These are phyloP conservation scores for Suillus americanus DNA, from an alignment of 768 basidiomycete genomes.

Conservation along the genomic window DNA sequence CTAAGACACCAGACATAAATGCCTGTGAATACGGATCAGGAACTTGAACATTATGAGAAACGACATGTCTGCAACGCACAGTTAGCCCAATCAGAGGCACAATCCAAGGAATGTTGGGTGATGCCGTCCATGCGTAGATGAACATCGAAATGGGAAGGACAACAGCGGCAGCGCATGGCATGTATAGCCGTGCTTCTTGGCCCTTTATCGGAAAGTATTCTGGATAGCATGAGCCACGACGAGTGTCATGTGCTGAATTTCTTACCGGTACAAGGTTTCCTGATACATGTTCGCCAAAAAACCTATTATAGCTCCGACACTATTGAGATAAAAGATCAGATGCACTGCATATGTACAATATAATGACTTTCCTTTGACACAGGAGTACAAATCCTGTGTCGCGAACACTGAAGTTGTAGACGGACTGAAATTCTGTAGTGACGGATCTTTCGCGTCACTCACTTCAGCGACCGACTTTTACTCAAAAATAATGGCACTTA, in stretches of 20 bases:
- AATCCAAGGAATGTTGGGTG: conserved; percentile 58
- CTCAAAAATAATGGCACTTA: conserved; percentile 21
- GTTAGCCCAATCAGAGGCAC: conserved; percentile 27
- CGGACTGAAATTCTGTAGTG: conserved; percentile 48
- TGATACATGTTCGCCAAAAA: conserved; percentile 45
- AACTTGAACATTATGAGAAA: not conserved
- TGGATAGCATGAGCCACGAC: conserved; percentile 24
- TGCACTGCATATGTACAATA: not conserved
- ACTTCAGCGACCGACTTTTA: not conserved
- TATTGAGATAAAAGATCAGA: conserved; percentile 22
- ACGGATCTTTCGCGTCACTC: conserved; percentile 41
- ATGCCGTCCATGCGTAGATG: conserved; percentile 70
- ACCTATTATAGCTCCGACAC: conserved; percentile 51
- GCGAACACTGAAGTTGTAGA: conserved; percentile 63
- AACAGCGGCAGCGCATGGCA: conserved; percentile 52
- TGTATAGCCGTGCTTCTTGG: conserved; percentile 60
- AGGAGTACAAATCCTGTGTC: conserved; percentile 59
- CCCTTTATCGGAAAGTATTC: conserved; percentile 24
- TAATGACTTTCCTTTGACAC: conserved; percentile 44
- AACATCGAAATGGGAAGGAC: conserved; percentile 60
- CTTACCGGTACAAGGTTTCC: conserved; percentile 49
- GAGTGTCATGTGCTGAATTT: not conserved
- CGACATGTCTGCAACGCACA: conserved; percentile 12
- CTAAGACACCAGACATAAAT: conserved; percentile 38
- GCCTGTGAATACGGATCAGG: conserved; percentile 29